phyloP scores from a whole-genome alignment of 1,139 yeast genomes.

The Hemisphaericaspora lyxosophila region DNA sequence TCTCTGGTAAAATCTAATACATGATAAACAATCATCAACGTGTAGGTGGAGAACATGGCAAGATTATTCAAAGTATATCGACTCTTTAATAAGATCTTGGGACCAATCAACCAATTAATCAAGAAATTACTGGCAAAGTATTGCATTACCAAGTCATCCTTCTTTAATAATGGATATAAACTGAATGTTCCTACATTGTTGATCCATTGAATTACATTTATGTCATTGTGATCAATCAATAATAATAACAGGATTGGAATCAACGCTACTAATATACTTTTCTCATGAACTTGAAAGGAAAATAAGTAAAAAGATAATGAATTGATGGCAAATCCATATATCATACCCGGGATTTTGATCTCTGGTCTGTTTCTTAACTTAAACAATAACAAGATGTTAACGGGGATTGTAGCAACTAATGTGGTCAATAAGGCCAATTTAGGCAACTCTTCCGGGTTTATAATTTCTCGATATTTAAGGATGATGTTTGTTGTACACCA shows the following conservation, averaged over 20 bases:
- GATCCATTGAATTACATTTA: slow-evolving; percentile 82
- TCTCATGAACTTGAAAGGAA: slow-evolving; percentile 97
- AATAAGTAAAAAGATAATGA: slow-evolving; percentile 88
- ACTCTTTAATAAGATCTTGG: slow-evolving; percentile 33
- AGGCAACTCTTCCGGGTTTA: slow-evolving; percentile 61
- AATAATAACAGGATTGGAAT: slow-evolving; percentile 77
- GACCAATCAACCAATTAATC: slow-evolving; percentile 82
- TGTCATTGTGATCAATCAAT: slow-evolving; percentile 55
- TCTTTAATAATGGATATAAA: slow-evolving; percentile 79
- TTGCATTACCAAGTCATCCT: slow-evolving; percentile 74
- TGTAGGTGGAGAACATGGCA: slow-evolving; percentile 59
- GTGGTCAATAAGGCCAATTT: slow-evolving; percentile 64
- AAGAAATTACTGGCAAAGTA: slow-evolving; percentile 59
- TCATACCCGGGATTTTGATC: slow-evolving; percentile 21
- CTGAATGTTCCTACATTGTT: slow-evolving; percentile 83
- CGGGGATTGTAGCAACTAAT: slow-evolving; percentile 63
- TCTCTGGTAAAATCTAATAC: slow-evolving; percentile 47
- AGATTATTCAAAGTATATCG: slow-evolving; percentile 53
- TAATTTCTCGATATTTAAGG: slow-evolving; percentile 63
- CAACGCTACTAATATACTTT: slow-evolving; percentile 79
- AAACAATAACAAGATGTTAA: slow-evolving; percentile 53
- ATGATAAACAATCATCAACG: slow-evolving; percentile 53
- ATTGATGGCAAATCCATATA: slow-evolving; percentile 78
- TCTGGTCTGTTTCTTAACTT: slow-evolving; percentile 36
- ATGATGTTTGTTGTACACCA: slow-evolving; percentile 90